Conservation (phyloP, 225 moss, liverwort and hornwort species). For the Pleurozium schreberi region DNA sequence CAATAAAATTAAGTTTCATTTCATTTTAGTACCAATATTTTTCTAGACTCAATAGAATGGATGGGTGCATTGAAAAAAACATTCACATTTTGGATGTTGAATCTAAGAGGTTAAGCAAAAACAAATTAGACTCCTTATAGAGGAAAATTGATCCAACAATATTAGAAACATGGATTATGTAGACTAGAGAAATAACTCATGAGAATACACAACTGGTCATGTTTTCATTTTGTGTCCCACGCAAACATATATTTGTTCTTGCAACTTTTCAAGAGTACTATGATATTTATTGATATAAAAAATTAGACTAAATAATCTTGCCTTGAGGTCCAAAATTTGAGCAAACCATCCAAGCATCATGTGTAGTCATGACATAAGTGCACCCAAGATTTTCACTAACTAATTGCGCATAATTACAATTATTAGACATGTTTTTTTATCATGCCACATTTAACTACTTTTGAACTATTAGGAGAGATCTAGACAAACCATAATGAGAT, state of each 20-base stretch:
- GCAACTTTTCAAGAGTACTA: neutral
- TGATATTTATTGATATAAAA: accelerated
- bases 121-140: neutral
- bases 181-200: neutral
- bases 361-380: accelerated
- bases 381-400: neutral
- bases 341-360: neutral
- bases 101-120: neutral
- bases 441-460: too few species aligned
- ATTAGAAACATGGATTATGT: neutral
- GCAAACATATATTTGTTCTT: too few species aligned
- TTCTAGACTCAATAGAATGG: neutral
- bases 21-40: neutral
- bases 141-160: neutral
- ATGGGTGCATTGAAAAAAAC: neutral
- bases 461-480: too few species aligned
- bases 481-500: too few species aligned
- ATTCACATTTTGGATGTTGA: neutral
- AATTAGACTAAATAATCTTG: neutral
- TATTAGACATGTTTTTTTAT: neutral
- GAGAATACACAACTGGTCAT: neutral
- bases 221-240: neutral
- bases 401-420: neutral
- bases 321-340: neutral
- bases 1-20: neutral